Base-by-base conservation (phyloP, 2,329 filamentous ascomycete species). In the Neonectria punicea region DNA sequence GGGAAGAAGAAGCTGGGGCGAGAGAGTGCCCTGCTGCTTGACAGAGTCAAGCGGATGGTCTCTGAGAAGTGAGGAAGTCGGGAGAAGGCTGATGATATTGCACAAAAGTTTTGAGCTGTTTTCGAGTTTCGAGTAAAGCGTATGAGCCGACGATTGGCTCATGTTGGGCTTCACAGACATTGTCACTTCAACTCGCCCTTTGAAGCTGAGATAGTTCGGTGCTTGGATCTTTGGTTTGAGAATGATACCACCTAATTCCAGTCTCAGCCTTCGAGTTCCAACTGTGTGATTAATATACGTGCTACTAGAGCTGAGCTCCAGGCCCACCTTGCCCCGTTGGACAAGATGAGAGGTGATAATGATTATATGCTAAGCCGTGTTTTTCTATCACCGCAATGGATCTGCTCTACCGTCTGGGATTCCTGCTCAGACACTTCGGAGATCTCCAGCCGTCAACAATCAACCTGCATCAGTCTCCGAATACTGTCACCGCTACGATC, bases 1-100 rank as follows among this genome's bases (percentile, higher is more conserved):
- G 93, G 93, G 11, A 90, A 92, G 81, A 87, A 91, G 78, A 94
- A 93, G 81, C 79, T 97, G 53, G 94, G 94, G 2, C 86, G 93
- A 66, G 93, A 97, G 83, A 94, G 93, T 73, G 86, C 86, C 36
- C 85, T 95, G 41, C 73, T 97, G 72, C 81, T 97, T 61, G 91
- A 93, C 74, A 93, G 90, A 80, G 91, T 95, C 36, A 90, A 91
- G 83, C 89, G 85, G 76, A 83, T 97, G 79, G 87, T 96, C 67
- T 85, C 83, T 25, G 25, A 25, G 30, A 74, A 70, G 16, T 74
- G 54, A 67, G 55, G 14, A 14, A 51, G n/a, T 20, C 4, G 14
- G 14, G 11, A 41, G 5, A 25, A 7, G 14, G 32, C n/a, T 28
- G 28, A 34, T 10, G 30, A 14, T 51, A 10, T 10, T 8, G 7